Conservation (phyloP, 257 asterid species). For the Gentiana straminea region DNA sequence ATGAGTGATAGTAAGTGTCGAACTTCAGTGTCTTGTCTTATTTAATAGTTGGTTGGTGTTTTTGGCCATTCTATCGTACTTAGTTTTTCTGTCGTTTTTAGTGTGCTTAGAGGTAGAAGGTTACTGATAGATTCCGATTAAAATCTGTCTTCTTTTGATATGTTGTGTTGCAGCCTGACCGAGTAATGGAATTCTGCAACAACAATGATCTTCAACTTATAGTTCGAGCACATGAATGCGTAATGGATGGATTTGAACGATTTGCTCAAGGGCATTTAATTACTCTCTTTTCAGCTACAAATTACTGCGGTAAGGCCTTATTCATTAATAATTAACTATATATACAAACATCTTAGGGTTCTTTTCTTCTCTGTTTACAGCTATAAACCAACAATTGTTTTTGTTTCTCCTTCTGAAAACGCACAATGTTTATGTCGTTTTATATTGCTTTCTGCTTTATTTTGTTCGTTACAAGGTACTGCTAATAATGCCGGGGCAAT, state of each 20-base stretch:
- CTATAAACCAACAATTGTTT: no score
- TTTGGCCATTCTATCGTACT: no score
- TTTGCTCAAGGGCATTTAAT: conserved; percentile 75
- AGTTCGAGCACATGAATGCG: conserved; percentile 97
- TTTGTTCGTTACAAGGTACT: conserved; percentile 41
- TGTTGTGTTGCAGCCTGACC: conserved; percentile 66
- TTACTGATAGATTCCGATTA: neutral
- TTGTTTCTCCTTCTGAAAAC: no score
- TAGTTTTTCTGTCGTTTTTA: no score
- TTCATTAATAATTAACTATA: no score
- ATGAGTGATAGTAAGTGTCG: no score
- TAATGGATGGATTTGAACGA: conserved; percentile 99
- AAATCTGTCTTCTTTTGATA: conserved; percentile 5
- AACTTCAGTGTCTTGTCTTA: no score
- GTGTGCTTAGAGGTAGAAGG: no score
- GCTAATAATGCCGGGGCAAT: conserved; percentile 99
- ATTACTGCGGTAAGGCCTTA: conserved; percentile 69
- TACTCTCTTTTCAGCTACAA: conserved; percentile 95
- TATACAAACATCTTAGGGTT: no score
- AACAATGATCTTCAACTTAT: conserved; percentile 94
- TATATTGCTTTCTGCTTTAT: neutral
- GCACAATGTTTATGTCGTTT: no score
- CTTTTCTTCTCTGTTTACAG: neutral
- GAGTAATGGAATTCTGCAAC: conserved; percentile 96
- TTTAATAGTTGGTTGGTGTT: no score